phyloP scores from a whole-genome alignment of 768 basidiomycete species.

The Tricholoma terreum region DNA sequence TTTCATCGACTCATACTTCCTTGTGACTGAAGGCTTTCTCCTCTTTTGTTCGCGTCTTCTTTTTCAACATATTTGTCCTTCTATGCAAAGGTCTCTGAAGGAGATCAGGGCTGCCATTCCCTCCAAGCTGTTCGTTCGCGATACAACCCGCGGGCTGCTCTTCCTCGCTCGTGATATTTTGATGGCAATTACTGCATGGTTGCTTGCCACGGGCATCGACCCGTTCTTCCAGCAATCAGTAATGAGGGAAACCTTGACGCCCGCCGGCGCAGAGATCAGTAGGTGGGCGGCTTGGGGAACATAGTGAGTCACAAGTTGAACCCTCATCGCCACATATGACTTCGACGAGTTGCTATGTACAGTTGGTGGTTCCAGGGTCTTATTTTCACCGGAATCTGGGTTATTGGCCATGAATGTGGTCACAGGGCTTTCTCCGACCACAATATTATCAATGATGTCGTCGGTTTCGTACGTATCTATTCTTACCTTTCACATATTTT shows the following conservation, averaged over 20 bases:
- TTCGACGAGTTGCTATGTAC: constrained; percentile 1
- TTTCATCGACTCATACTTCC: too few species aligned
- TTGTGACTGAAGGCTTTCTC: too few species aligned
- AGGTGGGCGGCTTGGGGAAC: constrained; percentile 45
- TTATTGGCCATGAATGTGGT: constrained; percentile 61
- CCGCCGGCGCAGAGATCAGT: constrained; percentile 33
- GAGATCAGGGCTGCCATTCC: constrained; percentile 53
- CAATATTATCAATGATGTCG: constrained; percentile 43
- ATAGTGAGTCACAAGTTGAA: constrained; percentile 41
- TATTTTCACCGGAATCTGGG: constrained; percentile 58
- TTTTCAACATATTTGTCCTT: too few species aligned
- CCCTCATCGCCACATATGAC: neutral
- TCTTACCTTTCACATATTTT: constrained; percentile 6
- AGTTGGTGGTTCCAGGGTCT: constrained; percentile 65
- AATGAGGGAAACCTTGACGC: constrained; percentile 24
- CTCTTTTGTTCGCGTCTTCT: neutral
- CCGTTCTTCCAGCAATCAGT: constrained; percentile 32
- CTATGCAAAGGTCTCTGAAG: constrained; percentile 38
- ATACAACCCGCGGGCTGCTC: constrained; percentile 36
- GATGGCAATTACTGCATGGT: constrained; percentile 41
- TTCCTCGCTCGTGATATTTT: constrained; percentile 46
- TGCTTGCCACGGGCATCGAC: constrained; percentile 43
- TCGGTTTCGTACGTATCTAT: constrained; percentile 45
- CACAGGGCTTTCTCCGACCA: constrained; percentile 55
- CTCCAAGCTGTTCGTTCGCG: constrained; percentile 40